These are phyloP conservation scores for Fusarium odoratissimum DNA, from an alignment of 2,329 filamentous ascomycete genomes.

Conservation along the genomic window DNA sequence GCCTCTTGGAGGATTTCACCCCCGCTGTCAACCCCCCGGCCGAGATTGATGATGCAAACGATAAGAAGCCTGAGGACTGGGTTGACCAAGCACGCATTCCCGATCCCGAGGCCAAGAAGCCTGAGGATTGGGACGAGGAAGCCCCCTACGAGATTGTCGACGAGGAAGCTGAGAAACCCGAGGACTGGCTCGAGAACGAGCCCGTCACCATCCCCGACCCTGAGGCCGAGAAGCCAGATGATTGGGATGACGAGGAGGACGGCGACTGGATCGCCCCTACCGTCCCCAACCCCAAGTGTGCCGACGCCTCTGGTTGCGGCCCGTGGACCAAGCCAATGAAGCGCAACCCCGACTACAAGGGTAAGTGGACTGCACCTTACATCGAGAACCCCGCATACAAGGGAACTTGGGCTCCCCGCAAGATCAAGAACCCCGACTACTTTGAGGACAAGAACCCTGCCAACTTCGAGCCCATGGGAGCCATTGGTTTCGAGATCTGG, in stretches of 20 bases:
- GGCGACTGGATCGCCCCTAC: constrained; percentile 95
- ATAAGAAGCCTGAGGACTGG: constrained; percentile 95
- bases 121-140: constrained; percentile 99
- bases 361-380: constrained; percentile 93
- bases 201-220: constrained; percentile 86
- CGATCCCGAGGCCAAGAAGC: constrained; percentile 94
- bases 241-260: constrained; percentile 99
- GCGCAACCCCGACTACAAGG: constrained; percentile 97
- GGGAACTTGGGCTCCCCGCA: constrained; percentile 91
- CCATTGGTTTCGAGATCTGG: constrained; percentile 99
- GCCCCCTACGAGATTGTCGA: constrained; percentile 97
- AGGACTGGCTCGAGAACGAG: constrained; percentile 96
- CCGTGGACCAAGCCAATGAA: constrained; percentile 92
- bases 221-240: constrained; percentile 96
- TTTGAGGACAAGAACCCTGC: constrained; percentile 97
- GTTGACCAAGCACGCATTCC: constrained; percentile 92
- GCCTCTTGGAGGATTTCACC: constrained; percentile 91
- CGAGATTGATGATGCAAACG: constrained; percentile 95
- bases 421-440: constrained; percentile 96
- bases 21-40: constrained; percentile 92
- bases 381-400: constrained; percentile 99
- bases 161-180: constrained; percentile 88
- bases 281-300: constrained; percentile 95
- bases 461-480: constrained; percentile 98
- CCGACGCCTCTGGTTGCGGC: constrained; percentile 92